A percentile compares a stretch with the other conserved stretches of the same genome.
Conservation (phyloP, 2,329 filamentous ascomycete species). For the Seiridium unicorne region DNA sequence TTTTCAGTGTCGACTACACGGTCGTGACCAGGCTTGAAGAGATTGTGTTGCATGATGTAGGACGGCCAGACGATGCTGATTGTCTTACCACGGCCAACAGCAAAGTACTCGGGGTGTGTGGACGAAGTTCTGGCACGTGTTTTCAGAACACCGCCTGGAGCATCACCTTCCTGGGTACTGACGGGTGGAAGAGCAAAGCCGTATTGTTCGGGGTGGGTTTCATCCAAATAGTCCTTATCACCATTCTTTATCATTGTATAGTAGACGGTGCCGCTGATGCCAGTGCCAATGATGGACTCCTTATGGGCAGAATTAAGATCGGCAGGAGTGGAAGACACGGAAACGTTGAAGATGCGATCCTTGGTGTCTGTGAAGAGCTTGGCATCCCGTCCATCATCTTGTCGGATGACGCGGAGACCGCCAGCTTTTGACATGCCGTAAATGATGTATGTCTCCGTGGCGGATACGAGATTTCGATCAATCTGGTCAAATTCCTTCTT, state of each 20-base stretch:
- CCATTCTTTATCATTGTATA: conserved; percentile 81
- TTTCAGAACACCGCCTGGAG: conserved; percentile 89
- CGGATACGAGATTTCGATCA: conserved; percentile 87
- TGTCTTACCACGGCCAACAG: conserved; percentile 90
- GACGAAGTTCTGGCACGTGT: conserved; percentile 90
- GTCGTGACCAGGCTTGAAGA: conserved; percentile 63
- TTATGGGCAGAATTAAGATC: conserved; percentile 57
- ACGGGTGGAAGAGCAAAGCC: conserved; percentile 89
- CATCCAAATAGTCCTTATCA: conserved; percentile 76
- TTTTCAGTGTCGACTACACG: conserved; percentile 81
- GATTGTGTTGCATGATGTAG: conserved; percentile 60
- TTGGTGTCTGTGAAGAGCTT: conserved; percentile 89
- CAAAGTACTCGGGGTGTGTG: conserved; percentile 89
- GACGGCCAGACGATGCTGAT: conserved; percentile 84
- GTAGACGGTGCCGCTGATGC: conserved; percentile 94
- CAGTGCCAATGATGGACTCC: conserved; percentile 87
- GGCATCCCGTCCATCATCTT: conserved; percentile 88
- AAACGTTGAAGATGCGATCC: conserved; percentile 93
- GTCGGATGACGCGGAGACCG: conserved; percentile 88
- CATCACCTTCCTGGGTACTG: conserved; percentile 82
- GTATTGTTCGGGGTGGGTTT: conserved; percentile 76
- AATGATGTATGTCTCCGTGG: conserved; percentile 86
- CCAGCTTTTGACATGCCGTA: conserved; percentile 94
- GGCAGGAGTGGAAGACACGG: conserved; percentile 69
- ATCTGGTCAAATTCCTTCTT: conserved; percentile 99